These are phyloP conservation scores for Russula vinacea DNA, from an alignment of 768 basidiomycete genomes.

Conservation along the genomic window DNA sequence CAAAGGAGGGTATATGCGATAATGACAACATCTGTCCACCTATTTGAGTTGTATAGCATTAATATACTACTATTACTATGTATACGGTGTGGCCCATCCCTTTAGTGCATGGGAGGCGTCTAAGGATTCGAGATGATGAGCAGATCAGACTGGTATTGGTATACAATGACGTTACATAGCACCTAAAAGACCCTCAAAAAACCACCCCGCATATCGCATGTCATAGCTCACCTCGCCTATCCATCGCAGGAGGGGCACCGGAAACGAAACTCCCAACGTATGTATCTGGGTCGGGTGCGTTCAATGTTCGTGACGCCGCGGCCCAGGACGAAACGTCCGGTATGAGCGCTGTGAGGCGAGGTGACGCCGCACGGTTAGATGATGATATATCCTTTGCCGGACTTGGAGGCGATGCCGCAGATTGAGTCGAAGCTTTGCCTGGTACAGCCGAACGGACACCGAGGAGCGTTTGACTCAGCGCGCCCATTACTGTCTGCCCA, in stretches of 20 bases:
- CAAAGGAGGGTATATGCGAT: conserved; percentile 36
- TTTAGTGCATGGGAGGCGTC: background rate
- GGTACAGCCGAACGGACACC: conserved; percentile 36
- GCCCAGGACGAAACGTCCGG: conserved; percentile 41
- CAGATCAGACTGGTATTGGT: conserved; percentile 4
- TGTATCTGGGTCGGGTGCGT: conserved; percentile 28
- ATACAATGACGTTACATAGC: background rate
- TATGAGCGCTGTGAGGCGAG: conserved; percentile 34
- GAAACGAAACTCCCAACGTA: conserved; percentile 23
- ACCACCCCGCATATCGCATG: background rate
- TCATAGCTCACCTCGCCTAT: conserved; percentile 10
- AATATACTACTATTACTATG: background rate
- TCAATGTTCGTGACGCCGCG: conserved; percentile 32
- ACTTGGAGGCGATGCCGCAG: conserved; percentile 20
- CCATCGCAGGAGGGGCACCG: conserved; percentile 2
- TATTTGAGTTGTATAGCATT: background rate
- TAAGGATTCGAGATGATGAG: background rate
- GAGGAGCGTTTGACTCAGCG: conserved; percentile 37
- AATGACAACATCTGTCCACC: conserved; percentile 6
- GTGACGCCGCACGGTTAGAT: conserved; percentile 31
- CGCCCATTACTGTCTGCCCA: conserved; percentile 36
- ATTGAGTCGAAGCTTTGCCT: conserved; percentile 22
- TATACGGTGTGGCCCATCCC: background rate
- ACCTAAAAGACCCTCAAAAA: background rate
- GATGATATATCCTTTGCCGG: conserved; percentile 28